Conservation (phyloP, 805 yeast genomes). For the Metschnikowia henanensis region DNA sequence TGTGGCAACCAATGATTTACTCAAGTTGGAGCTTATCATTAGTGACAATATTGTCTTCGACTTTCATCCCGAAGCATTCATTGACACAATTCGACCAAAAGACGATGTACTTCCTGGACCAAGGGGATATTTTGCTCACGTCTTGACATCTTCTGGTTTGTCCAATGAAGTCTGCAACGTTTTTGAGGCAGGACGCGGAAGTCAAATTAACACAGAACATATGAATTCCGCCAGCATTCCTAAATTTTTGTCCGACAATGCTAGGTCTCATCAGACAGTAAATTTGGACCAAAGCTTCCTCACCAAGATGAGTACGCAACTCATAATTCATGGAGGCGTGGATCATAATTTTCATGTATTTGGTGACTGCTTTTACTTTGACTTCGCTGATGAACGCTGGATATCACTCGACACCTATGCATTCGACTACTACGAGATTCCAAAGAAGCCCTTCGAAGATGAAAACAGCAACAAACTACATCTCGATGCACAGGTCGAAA, state of each 20-base stretch:
- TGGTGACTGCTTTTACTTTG: slow-evolving; percentile 34
- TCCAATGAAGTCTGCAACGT: slow-evolving; percentile 6
- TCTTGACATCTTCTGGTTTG: slow-evolving; percentile 21
- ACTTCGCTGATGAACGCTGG: slow-evolving; percentile 37
- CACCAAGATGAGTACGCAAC: slow-evolving; percentile 13
- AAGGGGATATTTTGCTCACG: slow-evolving; percentile 40
- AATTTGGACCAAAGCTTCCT: slow-evolving; percentile 13
- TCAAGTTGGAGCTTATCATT: slow-evolving; percentile 34
- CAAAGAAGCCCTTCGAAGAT: slow-evolving; percentile 30
- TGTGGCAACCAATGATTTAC: slow-evolving; percentile 33
- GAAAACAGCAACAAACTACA: slow-evolving; percentile 24
- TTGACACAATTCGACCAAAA: slow-evolving; percentile 13
- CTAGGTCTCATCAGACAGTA: slow-evolving; percentile 9
- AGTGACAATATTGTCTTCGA: slow-evolving; percentile 16
- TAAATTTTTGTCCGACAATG: slow-evolving; percentile 1
- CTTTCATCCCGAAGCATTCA: slow-evolving; percentile 25
- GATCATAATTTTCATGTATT: slow-evolving; percentile 28
- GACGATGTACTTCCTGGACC: slow-evolving; percentile 32
- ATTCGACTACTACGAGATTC: slow-evolving; percentile 33
- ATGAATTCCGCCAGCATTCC: not conserved
- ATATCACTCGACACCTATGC: slow-evolving; percentile 31
- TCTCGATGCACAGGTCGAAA: slow-evolving; percentile 25
- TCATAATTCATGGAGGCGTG: slow-evolving; percentile 43
- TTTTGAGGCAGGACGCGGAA: slow-evolving; percentile 5
- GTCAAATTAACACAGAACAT: not conserved